These are phyloP conservation scores for Pyrenophora seminiperda DNA, from an alignment of 2,329 filamentous ascomycete species.

Conservation along the genomic window DNA sequence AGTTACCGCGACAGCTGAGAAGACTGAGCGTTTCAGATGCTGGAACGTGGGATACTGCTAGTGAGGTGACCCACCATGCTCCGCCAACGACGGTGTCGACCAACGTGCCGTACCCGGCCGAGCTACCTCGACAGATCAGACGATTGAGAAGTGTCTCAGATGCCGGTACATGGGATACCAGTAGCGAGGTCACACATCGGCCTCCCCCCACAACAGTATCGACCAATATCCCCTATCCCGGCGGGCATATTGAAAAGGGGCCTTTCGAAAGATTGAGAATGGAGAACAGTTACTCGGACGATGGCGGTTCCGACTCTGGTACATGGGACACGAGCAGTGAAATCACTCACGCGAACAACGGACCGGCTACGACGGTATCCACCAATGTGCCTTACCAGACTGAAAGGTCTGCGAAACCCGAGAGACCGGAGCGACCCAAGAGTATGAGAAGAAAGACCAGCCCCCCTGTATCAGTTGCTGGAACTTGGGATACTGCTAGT, in stretches of 20 bases:
- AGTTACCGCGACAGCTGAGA: not conserved
- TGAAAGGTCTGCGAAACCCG: not conserved
- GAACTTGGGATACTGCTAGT: conserved; percentile 16
- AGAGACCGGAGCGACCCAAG: conserved; percentile 3
- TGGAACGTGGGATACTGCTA: conserved; percentile 8
- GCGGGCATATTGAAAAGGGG: conserved; percentile 2
- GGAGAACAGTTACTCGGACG: conserved; percentile 9
- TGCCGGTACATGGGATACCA: conserved; percentile 13
- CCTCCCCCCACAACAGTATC: conserved; percentile 10
- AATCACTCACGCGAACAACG: conserved; percentile 14
- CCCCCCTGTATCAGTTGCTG: conserved; percentile 4
- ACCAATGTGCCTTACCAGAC: conserved; percentile 7
- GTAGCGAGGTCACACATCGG: conserved; percentile 8
- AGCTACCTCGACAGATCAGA: conserved; percentile 5
- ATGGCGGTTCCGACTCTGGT: conserved; percentile 11
- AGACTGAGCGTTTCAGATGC: conserved; percentile 9
- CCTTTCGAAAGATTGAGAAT: conserved; percentile 12
- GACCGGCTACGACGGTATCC: conserved; percentile 9
- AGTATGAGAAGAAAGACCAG: conserved; percentile 9
- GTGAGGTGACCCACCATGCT: conserved; percentile 1
- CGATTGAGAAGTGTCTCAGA: conserved; percentile 11
- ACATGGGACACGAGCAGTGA: conserved; percentile 17
- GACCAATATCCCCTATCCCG: conserved; percentile 13
- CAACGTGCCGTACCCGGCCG: conserved; percentile 8
- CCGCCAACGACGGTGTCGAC: conserved; percentile 14